Percentiles rank a stretch among this genome's conserved stretches.
Conservation (phyloP, 805 yeast species). For the Candida dendrica region DNA sequence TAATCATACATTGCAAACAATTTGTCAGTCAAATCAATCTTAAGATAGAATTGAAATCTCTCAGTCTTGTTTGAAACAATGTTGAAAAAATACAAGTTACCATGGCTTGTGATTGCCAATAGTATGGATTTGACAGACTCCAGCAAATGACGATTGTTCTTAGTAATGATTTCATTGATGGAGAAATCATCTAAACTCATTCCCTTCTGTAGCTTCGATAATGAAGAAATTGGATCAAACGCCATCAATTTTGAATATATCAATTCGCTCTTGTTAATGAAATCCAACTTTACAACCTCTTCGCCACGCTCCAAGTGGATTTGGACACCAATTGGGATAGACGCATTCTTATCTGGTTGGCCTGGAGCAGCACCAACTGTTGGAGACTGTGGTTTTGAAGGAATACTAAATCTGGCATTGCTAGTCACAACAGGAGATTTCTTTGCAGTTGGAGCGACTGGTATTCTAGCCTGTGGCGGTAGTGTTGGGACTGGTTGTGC, state of each 20-base stretch:
- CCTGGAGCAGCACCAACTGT: neutral
- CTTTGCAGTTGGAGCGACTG: neutral
- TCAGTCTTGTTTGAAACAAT: constrained; percentile 17
- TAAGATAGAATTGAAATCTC: constrained; percentile 19
- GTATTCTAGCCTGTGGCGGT: neutral
- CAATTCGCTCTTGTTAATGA: constrained; percentile 14
- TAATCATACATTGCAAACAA: constrained; percentile 73
- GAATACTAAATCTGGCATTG: neutral
- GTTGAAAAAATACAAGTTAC: constrained; percentile 24
- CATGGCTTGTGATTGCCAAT: constrained; percentile 25
- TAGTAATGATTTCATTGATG: constrained; percentile 25
- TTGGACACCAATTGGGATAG: constrained; percentile 3
- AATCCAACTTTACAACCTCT: constrained; percentile 18
- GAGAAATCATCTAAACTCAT: constrained; percentile 20
- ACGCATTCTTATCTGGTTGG: neutral
- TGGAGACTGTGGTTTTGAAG: neutral
- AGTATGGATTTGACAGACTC: constrained; percentile 19
- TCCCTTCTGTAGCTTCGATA: constrained; percentile 2
- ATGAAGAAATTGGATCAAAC: constrained; percentile 10
- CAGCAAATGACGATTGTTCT: constrained; percentile 14
- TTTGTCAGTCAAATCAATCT: constrained; percentile 39
- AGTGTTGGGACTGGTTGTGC: neutral
- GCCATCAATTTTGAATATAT: constrained; percentile 7
- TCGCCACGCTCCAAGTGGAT: constrained; percentile 10
- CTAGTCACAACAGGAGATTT: neutral